Evolutionary conservation across 495 filamentous ascomycete genomes (phyloP).

Genomic region (Aspergillus nanangensis): DNA sequence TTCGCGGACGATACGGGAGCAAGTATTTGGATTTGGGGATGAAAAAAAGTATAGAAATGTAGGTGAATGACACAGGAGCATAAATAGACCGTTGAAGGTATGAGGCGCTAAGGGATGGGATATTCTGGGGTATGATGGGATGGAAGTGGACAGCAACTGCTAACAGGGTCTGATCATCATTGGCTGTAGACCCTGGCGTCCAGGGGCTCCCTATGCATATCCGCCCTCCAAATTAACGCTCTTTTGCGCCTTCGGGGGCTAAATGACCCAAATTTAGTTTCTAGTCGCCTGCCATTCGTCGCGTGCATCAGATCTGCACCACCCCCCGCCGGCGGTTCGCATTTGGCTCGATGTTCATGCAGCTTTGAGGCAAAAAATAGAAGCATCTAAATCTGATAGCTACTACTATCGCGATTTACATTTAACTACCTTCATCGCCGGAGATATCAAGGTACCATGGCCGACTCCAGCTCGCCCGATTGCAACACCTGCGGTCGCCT

Average conservation of each 20-base stretch:
- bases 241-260: neutral
- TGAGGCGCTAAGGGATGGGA: too few relatives aligned
- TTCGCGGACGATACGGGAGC: too few relatives aligned
- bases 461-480: conserved; percentile 3
- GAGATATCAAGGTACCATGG: conserved; percentile 13
- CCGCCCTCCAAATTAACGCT: neutral
- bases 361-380: conserved; percentile 16
- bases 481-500: neutral
- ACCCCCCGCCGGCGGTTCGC: conserved; percentile 20
- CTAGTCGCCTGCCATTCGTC: conserved; percentile 11
- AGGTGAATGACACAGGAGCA: too few relatives aligned
- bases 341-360: conserved; percentile 8
- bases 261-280: conserved; percentile 20
- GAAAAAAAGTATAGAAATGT: too few relatives aligned
- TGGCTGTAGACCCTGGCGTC: neutral
- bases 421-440: conserved; percentile 9
- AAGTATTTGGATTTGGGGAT: too few relatives aligned
- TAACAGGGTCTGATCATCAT: too few relatives aligned
- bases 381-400: conserved; percentile 9
- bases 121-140: too few relatives aligned
- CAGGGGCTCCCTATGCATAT: neutral
- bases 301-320: conserved; percentile 14
- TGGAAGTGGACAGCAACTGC: too few relatives aligned
- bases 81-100: too few relatives aligned
- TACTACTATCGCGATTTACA: neutral